phyloP scores from a whole-genome alignment of 257 asterid species.

The Jaltomata sinuosa region DNA sequence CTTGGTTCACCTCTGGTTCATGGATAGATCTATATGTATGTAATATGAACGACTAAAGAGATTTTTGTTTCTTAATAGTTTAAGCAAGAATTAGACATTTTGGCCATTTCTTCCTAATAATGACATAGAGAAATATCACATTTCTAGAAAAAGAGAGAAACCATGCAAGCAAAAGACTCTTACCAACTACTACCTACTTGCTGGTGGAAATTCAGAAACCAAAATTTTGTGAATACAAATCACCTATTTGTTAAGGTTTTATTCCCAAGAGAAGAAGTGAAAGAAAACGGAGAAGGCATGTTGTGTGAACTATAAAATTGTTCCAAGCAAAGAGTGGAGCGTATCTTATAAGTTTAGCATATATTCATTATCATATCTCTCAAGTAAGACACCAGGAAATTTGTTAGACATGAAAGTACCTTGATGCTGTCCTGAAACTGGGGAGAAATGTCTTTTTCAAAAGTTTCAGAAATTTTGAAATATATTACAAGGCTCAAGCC shows the following conservation, averaged over 20 bases:
- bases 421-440: slow-evolving; percentile 67
- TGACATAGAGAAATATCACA: not conserved
- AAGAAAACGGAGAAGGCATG: not conserved
- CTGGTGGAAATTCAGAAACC: not conserved
- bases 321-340: not conserved
- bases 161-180: not conserved
- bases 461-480: slow-evolving; percentile 71
- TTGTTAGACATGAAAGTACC: slow-evolving; percentile 24
- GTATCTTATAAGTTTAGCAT: not conserved
- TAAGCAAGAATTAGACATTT: not conserved
- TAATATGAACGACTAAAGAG: not conserved
- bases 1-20: not conserved
- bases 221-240: no score
- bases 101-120: not conserved
- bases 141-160: not conserved
- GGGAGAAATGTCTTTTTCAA: slow-evolving; percentile 49
- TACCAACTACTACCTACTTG: not conserved
- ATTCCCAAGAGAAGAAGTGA: no score
- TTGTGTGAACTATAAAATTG: not conserved
- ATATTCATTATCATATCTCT: not conserved
- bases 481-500: slow-evolving; percentile 87
- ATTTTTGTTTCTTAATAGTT: not conserved
- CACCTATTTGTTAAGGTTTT: not conserved
- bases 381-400: not conserved
- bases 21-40: not conserved